Evolutionary conservation across 1,284 basidiomycete genomes (phyloP), one percentile per base, ranked within the genome.

Genomic region (Lignosus rhinocerotis): DNA sequence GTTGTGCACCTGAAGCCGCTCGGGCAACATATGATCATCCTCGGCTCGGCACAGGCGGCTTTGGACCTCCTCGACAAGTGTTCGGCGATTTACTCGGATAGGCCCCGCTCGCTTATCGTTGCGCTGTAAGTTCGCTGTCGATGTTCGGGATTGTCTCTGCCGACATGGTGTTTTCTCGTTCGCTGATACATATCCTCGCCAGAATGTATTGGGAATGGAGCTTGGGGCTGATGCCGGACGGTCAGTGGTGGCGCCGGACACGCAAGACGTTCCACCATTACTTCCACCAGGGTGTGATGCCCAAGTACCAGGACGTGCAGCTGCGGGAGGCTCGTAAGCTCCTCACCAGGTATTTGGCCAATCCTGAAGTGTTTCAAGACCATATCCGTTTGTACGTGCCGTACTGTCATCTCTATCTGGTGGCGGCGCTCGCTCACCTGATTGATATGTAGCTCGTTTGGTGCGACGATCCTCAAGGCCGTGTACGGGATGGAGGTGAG

Each of bases 21-120:
- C 6, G 70, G 72, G 10, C 56, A 62, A 42, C 56, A 64, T 11
- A 66, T 76, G 34, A 62, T 76, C 32, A 54, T 75, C 9, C 46
- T 77, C 11, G 75, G 72, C 58, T 70, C 69, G 14, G 41, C 60
- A 10, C 49, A 72, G 51, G 68, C 68, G 2, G 72, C 74, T 9
- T 63, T 53, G 6, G 74, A 73, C 9, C 60, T 76, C 1, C 58
- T 76, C 34, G 73, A 74, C 8, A 72, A 72, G 52, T 60, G 71
- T 41, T 67, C 70, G 10, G 49, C 61, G 2, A 69, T 68, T 30
- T 75, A 75, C 55, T 73, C 71, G 31, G 69, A 71, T 25, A 36
- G 44, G 25, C 43, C 43, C 16, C 44, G 32, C 17, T 46, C 48
- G 31, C 32, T 32, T 38, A 50, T 54, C 9, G 45, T 33, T 19